Evolutionary conservation across 1,284 basidiomycete species (phyloP).

Genomic region (Rhizopogon parksii): DNA sequence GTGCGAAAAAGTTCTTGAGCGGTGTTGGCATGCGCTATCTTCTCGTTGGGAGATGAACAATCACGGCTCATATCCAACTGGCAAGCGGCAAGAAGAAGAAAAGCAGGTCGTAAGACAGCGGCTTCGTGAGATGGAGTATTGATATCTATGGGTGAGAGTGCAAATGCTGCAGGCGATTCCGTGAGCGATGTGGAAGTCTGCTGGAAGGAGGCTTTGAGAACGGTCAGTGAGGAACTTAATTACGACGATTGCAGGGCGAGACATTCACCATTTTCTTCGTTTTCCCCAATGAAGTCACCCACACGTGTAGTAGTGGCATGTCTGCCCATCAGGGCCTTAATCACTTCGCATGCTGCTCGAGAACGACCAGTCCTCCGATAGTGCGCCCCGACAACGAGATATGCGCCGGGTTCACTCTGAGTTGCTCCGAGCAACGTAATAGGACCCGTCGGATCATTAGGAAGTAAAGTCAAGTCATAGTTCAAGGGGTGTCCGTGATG

Average conservation of each 20-base stretch:
- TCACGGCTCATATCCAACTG: constrained; percentile 28
- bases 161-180: constrained; percentile 5
- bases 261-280: constrained; percentile 24
- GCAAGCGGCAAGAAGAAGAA: constrained; percentile 25
- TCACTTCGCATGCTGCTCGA: constrained; percentile 22
- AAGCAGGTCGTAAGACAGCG: constrained; percentile 21
- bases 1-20: constrained; percentile 25
- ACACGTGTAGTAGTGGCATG: constrained; percentile 5
- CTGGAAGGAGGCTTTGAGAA: not conserved
- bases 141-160: constrained; percentile 6
- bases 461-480: constrained; percentile 24
- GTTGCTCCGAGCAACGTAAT: constrained; percentile 23
- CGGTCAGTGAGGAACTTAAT: constrained; percentile 6
- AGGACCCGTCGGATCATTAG: constrained; percentile 23
- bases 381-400: constrained; percentile 25
- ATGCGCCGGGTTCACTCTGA: constrained; percentile 26
- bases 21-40: constrained; percentile 13
- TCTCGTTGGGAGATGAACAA: constrained; percentile 14
- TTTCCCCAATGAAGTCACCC: not conserved
- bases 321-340: constrained; percentile 20
- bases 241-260: constrained; percentile 4
- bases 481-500: constrained; percentile 24
- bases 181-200: not conserved
- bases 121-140: constrained; percentile 10
- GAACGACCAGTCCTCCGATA: constrained; percentile 28